Percentiles rank a stretch among this genome's conserved stretches.
These are phyloP conservation scores for Pelargonium exstipulatum DNA, from an alignment of 441 rosid genomes.

Conservation along the genomic window DNA sequence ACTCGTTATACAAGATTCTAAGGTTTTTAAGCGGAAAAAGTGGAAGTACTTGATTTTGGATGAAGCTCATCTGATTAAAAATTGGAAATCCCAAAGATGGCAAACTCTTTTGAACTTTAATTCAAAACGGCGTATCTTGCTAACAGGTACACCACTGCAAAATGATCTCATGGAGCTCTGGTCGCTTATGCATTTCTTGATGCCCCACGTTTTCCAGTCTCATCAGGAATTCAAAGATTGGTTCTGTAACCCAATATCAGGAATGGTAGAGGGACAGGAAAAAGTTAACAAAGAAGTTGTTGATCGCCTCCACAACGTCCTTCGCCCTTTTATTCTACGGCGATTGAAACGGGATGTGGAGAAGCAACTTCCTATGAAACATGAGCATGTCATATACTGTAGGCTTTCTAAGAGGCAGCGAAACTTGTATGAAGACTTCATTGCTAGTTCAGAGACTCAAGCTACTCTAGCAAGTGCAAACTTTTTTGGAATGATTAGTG, in stretches of 20 bases:
- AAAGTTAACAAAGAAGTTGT: slow-evolving; percentile 94
- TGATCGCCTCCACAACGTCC: slow-evolving; percentile 98
- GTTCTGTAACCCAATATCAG: slow-evolving; percentile 98
- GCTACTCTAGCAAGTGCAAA: slow-evolving; percentile 92
- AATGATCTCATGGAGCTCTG: slow-evolving; percentile 99
- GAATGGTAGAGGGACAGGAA: slow-evolving; percentile 99
- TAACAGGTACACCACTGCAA: slow-evolving; percentile 98
- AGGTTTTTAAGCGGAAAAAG: slow-evolving; percentile 97
- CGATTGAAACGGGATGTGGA: slow-evolving; percentile 98
- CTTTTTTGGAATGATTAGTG: slow-evolving; percentile 98
- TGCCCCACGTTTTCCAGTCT: slow-evolving; percentile 99
- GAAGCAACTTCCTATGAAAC: slow-evolving; percentile 93
- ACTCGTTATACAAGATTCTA: slow-evolving; percentile 94
- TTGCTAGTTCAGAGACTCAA: slow-evolving; percentile 99
- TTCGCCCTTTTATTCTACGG: slow-evolving; percentile 95
- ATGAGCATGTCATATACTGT: slow-evolving; percentile 90
- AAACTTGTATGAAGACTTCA: slow-evolving; percentile 97
- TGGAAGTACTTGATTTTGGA: slow-evolving; percentile 99
- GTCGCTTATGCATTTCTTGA: slow-evolving; percentile 99
- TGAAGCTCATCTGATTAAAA: slow-evolving; percentile 99
- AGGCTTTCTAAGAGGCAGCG: slow-evolving; percentile 98
- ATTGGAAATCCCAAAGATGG: slow-evolving; percentile 99
- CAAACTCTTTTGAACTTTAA: slow-evolving; percentile 97
- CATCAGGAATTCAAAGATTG: slow-evolving; percentile 99
- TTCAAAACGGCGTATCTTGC: slow-evolving; percentile 90